Evolutionary conservation across 163 green algal species (phyloP).

Genomic region (Prototheca wickerhamii): DNA sequence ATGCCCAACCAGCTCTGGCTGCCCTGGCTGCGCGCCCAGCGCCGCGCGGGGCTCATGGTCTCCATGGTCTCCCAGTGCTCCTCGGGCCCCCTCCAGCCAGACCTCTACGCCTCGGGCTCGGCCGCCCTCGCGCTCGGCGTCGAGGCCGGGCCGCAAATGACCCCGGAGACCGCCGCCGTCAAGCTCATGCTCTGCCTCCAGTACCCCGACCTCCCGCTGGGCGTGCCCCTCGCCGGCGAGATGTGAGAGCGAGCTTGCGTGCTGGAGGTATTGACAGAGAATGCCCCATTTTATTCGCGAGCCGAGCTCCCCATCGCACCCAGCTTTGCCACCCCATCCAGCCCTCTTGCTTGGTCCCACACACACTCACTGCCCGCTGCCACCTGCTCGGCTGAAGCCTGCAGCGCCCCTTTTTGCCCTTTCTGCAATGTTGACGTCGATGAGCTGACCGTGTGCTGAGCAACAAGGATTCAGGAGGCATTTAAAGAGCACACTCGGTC

Average conservation of each 20-base stretch:
- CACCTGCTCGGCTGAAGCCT: too few relatives aligned
- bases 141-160: slow-evolving; percentile 61
- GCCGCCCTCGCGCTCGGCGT: slow-evolving; percentile 47
- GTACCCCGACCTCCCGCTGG: slow-evolving; percentile 69
- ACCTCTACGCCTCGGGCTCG: slow-evolving; percentile 46
- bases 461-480: too few relatives aligned
- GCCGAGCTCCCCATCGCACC: not conserved
- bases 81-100: slow-evolving; percentile 42
- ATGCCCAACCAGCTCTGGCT: slow-evolving; percentile 71
- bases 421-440: too few relatives aligned
- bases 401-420: too few relatives aligned
- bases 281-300: slow-evolving; percentile 1
- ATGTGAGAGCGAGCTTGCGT: slow-evolving; percentile 37
- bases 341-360: too few relatives aligned
- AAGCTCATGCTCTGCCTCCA: slow-evolving; percentile 83
- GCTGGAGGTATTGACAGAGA: not conserved
- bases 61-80: slow-evolving; percentile 42
- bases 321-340: not conserved
- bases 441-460: too few relatives aligned
- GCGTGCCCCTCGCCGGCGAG: slow-evolving; percentile 74
- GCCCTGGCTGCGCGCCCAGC: slow-evolving; percentile 71
- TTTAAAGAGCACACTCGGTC: not conserved
- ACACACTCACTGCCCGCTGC: too few relatives aligned
- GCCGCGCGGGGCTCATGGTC: slow-evolving; percentile 39
- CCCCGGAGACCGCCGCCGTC: slow-evolving; percentile 66